Percentiles rank a stretch among this genome's conserved stretches.
phyloP scores from a whole-genome alignment of 495 filamentous ascomycete species.

The Endocarpon pusillum region DNA sequence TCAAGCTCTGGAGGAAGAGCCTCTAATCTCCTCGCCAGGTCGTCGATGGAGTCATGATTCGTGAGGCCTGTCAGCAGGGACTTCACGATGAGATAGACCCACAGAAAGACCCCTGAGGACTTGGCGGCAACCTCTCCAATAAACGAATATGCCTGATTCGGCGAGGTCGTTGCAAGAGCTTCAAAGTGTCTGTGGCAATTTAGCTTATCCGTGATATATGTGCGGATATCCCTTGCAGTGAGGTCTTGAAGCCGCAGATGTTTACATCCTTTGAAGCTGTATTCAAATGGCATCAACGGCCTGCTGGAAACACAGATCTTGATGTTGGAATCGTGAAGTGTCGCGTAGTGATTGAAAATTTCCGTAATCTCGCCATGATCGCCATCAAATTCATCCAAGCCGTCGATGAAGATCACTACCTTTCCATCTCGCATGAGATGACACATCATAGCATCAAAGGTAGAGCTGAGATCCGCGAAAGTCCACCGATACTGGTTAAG shows the following conservation, averaged over 20 bases:
- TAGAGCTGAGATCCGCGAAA: not conserved
- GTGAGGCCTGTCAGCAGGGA: conserved; percentile 15
- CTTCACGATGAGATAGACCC: conserved; percentile 20
- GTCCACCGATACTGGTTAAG: not conserved
- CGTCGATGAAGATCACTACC: conserved; percentile 64
- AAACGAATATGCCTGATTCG: not conserved
- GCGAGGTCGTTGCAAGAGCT: not conserved
- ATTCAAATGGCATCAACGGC: conserved; percentile 26
- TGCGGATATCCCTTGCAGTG: conserved; percentile 16
- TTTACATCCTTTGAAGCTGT: conserved; percentile 14
- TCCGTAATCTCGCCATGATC: conserved; percentile 13
- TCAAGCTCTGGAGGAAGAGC: conserved; percentile 14
- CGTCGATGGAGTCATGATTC: conserved; percentile 12
- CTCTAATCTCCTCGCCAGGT: conserved; percentile 11
- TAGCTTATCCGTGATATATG: conserved; percentile 12
- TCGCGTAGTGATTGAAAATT: conserved; percentile 4
- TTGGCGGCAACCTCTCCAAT: conserved; percentile 9
- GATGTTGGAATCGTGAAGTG: conserved; percentile 11
- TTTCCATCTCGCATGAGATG: conserved; percentile 46
- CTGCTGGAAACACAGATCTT: conserved; percentile 37
- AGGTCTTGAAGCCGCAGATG: conserved; percentile 16
- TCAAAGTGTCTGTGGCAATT: conserved; percentile 6
- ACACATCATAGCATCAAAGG: conserved; percentile 4
- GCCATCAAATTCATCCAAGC: conserved; percentile 47
- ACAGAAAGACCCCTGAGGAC: conserved; percentile 23